Evolutionary conservation across 2,329 filamentous ascomycete species (phyloP).

Genomic region (Arthrinium puccinioides): DNA sequence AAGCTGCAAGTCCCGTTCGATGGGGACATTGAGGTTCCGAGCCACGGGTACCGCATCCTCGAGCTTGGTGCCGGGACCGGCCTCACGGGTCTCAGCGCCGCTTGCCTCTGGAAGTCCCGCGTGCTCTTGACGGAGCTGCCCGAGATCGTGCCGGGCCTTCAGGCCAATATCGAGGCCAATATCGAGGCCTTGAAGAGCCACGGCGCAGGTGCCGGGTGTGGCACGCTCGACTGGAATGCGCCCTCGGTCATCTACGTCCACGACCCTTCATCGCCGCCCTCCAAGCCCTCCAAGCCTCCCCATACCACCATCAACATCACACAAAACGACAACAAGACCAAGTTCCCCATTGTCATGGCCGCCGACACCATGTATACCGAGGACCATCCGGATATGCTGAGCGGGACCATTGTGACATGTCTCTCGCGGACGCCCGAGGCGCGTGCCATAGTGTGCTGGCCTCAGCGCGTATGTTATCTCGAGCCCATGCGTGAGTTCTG

Average conservation of each 20-base stretch:
- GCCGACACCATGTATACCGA: conserved; percentile 4
- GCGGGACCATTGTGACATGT: conserved; percentile 1
- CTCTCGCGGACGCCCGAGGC: conserved; percentile 1
- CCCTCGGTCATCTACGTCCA: background rate
- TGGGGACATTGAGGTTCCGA: background rate
- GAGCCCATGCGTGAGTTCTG: conserved; percentile 2
- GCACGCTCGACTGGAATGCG: conserved; percentile 2
- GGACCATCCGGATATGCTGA: conserved; percentile 3
- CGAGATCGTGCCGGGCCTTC: conserved; percentile 2
- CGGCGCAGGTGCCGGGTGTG: conserved; percentile 1
- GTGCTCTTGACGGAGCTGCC: conserved; percentile 2
- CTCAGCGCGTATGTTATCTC: conserved; percentile 1
- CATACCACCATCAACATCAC: background rate
- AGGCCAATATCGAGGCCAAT: conserved; percentile 3
- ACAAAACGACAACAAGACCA: background rate
- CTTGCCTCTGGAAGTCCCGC: conserved; percentile 2
- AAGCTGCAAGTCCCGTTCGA: conserved; percentile 1
- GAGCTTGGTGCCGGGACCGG: conserved; percentile 1
- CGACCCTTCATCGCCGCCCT: background rate
- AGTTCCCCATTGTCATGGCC: conserved; percentile 2
- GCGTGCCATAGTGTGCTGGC: conserved; percentile 1
- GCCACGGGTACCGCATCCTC: conserved; percentile 2
- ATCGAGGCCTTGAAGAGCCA: background rate
- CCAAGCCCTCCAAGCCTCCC: background rate
- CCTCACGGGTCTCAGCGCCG: conserved; percentile 1